Percentiles rank a stretch among this genome's conserved stretches.
These are phyloP conservation scores for Pseudofabraea citricarpa DNA, from an alignment of 2,329 filamentous ascomycete genomes.

Conservation along the genomic window DNA sequence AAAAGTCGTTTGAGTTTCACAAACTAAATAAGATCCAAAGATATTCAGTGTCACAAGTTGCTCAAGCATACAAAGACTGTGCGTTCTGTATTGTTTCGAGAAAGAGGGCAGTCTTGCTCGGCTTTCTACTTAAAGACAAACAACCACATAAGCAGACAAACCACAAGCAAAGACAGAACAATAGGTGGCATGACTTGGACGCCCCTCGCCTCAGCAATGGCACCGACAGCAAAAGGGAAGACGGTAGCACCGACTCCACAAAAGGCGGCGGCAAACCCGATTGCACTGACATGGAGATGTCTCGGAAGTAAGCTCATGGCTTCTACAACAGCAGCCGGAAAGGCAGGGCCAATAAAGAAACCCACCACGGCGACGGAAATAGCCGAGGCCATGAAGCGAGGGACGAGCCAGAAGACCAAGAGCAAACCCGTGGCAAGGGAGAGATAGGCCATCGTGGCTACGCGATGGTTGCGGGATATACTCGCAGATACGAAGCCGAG, in stretches of 20 bases:
- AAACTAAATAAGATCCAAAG: too few relatives aligned
- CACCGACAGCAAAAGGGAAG: slow-evolving; percentile 62
- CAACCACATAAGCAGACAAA: not conserved
- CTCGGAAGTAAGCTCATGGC: slow-evolving; percentile 70
- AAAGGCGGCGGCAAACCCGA: slow-evolving; percentile 76
- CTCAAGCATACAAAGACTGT: too few relatives aligned
- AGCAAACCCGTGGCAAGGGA: slow-evolving; percentile 57
- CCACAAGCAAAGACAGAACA: slow-evolving; percentile 42
- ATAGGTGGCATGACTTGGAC: slow-evolving; percentile 55
- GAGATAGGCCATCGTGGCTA: slow-evolving; percentile 47
- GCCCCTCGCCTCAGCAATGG: slow-evolving; percentile 55
- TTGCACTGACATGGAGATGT: slow-evolving; percentile 70
- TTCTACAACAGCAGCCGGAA: slow-evolving; percentile 69
- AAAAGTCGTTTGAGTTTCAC: too few relatives aligned
- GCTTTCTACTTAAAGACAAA: not conserved
- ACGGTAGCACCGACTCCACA: slow-evolving; percentile 65
- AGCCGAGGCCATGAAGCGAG: slow-evolving; percentile 68
- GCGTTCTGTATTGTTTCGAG: too few relatives aligned
- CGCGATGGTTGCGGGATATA: slow-evolving; percentile 48
- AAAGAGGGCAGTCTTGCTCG: too few relatives aligned
- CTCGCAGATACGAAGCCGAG: slow-evolving; percentile 74
- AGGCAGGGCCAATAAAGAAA: slow-evolving; percentile 76
- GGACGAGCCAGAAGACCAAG: slow-evolving; percentile 77
- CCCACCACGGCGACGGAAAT: slow-evolving; percentile 68
- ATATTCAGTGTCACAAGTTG: too few relatives aligned